Conservation (phyloP, 1,284 basidiomycete genomes). For the Flammula alnicola region DNA sequence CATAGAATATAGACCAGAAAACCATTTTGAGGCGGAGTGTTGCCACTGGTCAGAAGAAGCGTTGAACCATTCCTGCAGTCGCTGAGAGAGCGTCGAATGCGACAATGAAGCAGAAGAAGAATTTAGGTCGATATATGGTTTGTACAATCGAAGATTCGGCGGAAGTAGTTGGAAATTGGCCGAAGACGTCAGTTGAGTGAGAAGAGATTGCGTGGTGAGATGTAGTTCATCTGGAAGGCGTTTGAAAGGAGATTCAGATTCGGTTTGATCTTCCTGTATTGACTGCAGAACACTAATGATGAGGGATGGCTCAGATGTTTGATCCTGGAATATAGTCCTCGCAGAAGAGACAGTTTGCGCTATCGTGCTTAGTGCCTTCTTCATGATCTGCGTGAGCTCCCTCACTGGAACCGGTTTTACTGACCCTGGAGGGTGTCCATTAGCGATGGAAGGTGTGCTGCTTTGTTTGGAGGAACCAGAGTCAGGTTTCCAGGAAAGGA, state of each 20-base stretch:
- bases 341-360: slow-evolving; percentile 58
- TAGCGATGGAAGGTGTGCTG: slow-evolving; percentile 22
- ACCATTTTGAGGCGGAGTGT: slow-evolving; percentile 55
- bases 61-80: slow-evolving; percentile 64
- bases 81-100: slow-evolving; percentile 45
- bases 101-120: slow-evolving; percentile 58
- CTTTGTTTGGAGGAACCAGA: slow-evolving; percentile 3
- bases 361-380: slow-evolving; percentile 56
- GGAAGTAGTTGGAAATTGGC: slow-evolving; percentile 73
- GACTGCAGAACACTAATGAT: slow-evolving; percentile 57
- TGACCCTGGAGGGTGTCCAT: slow-evolving; percentile 37
- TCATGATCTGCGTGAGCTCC: slow-evolving; percentile 56
- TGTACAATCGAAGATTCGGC: slow-evolving; percentile 63
- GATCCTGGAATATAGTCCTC: slow-evolving; percentile 55
- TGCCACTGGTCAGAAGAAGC: slow-evolving; percentile 52
- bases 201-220: slow-evolving; percentile 64
- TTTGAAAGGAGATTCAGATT: slow-evolving; percentile 21
- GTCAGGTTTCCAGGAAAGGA: slow-evolving; percentile 44
- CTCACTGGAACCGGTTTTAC: slow-evolving; percentile 22
- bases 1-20: slow-evolving; percentile 57
- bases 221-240: slow-evolving; percentile 57
- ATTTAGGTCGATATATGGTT: slow-evolving; percentile 71
- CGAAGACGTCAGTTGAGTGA: slow-evolving; percentile 71
- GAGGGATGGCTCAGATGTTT: slow-evolving; percentile 46
- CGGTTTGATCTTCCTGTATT: slow-evolving; percentile 56